These are phyloP conservation scores for Diplodia sapinea DNA, from an alignment of 2,329 filamentous ascomycete genomes.

Conservation along the genomic window DNA sequence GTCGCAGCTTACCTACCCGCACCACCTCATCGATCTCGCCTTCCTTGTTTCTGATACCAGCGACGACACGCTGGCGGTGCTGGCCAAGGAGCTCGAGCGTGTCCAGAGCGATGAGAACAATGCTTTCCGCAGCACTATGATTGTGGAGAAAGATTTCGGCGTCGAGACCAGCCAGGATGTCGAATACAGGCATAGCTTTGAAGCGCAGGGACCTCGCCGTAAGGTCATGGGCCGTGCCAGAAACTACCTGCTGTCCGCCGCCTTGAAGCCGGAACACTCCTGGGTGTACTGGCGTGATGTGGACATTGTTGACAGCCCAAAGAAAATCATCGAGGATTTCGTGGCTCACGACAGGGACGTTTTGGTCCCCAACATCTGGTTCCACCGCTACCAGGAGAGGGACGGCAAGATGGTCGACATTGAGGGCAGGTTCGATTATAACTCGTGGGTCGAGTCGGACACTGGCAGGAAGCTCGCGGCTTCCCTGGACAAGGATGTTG, in stretches of 20 bases:
- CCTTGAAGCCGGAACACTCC: constrained; percentile 90
- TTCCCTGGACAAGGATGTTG: constrained; percentile 75
- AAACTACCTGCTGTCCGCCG: constrained; percentile 85
- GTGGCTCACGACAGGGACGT: constrained; percentile 92
- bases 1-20: constrained; percentile 87
- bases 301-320: constrained; percentile 90
- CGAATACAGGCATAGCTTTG: constrained; percentile 81
- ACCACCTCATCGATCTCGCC: constrained; percentile 90
- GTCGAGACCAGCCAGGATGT: constrained; percentile 77
- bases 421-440: constrained; percentile 98
- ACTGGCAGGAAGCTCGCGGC: constrained; percentile 77
- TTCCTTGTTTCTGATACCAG: constrained; percentile 92
- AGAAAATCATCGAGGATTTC: constrained; percentile 90
- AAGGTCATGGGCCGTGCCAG: constrained; percentile 89
- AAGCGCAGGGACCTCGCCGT: constrained; percentile 84
- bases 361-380: constrained; percentile 96
- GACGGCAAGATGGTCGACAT: constrained; percentile 71
- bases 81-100: constrained; percentile 83
- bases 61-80: constrained; percentile 88
- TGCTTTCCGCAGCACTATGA: constrained; percentile 81
- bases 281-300: constrained; percentile 99
- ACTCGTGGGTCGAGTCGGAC: constrained; percentile 96
- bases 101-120: constrained; percentile 81
- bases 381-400: constrained; percentile 82
- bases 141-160: constrained; percentile 92